Conservation (phyloP, 2,329 filamentous ascomycete species). For the Fusarium coicis region DNA sequence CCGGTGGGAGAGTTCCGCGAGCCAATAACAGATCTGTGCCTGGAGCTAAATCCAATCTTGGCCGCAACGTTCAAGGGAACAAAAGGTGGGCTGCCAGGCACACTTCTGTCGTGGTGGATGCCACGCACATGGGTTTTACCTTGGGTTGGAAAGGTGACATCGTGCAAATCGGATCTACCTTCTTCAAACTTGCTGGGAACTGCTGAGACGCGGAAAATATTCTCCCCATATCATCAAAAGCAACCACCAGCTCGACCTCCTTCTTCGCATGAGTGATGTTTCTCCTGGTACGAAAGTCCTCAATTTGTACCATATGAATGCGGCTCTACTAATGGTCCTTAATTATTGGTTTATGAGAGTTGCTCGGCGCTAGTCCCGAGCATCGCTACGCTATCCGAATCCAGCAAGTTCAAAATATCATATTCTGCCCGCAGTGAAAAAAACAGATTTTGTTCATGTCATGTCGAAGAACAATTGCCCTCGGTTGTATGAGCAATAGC, state of each 20-base stretch:
- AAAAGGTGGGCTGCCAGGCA: conserved; percentile 28
- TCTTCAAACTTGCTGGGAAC: conserved; percentile 12
- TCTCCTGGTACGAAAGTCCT: neutral
- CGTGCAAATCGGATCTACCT: conserved; percentile 43
- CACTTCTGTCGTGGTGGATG: neutral
- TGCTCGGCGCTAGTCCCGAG: conserved; percentile 1
- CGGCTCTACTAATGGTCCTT: neutral
- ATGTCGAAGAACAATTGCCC: neutral
- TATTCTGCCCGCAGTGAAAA: conserved; percentile 5
- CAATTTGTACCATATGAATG: neutral
- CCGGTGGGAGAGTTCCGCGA: conserved; percentile 44
- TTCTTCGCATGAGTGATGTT: conserved; percentile 6
- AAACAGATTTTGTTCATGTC: conserved; percentile 1
- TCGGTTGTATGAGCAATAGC: neutral
- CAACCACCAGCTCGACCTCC: conserved; percentile 7
- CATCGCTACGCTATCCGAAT: conserved; percentile 18
- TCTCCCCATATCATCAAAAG: conserved; percentile 18
- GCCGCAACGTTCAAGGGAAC: conserved; percentile 24
- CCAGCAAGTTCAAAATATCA: conserved; percentile 18
- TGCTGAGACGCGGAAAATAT: conserved; percentile 35
- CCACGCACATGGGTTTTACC: conserved; percentile 24
- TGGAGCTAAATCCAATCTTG: conserved; percentile 48
- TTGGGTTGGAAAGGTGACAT: conserved; percentile 41
- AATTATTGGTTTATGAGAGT: neutral
- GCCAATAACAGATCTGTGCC: conserved; percentile 55